Base-by-base conservation (phyloP, 352 stramenopile species). In the Phytophthora tubulina region DNA sequence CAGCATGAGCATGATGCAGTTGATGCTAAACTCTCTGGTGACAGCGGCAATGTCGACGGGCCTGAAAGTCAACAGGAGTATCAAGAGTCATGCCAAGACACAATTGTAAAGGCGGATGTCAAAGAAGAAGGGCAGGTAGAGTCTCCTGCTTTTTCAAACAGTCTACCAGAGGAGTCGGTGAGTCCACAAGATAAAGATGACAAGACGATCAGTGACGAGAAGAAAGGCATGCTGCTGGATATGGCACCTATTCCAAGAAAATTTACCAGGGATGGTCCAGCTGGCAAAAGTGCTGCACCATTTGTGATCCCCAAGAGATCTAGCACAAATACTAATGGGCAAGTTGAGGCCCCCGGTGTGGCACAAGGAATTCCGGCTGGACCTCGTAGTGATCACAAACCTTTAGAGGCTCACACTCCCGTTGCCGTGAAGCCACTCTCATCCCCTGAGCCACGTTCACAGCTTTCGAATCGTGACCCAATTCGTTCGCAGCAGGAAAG, bases 271-370 rank as follows among this genome's bases (percentile, higher is more conserved):
- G 54, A 52, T 50, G n/a, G 35, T 27, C 21, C 32, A n/a, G 15
- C 27, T 32, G 38, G 8, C 21, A 4, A 42, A 51, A 61, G 53
- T 45, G 36, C 51, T 45, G 17, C 31, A 27, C 58, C 69, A 1
- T 76, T 76, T 54, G 56, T 72, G 62, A 76, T 76, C 45, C 69
- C 69, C 13, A 76, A 76, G 44, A 45, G 49, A 33, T 56, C 49
- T 60, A 17, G 32, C 13, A 55, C 13, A 30, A 39, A 38, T n/a
- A 21, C 5, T 21, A 9, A 17, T 33, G 35, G 11, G 9, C 32
- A 48, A 36, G 17, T 27, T 35, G 50, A 60, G 3, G 6, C 5
- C 42, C 41, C n/a, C 54, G n/a, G 15, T 33, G 35, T 17, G 8
- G 15, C 49, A 41, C 49, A 14, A 67, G 36, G 38, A 39, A 17